phyloP scores from a whole-genome alignment of 2,329 filamentous ascomycete species.

The Microthyrium microscopicum region DNA sequence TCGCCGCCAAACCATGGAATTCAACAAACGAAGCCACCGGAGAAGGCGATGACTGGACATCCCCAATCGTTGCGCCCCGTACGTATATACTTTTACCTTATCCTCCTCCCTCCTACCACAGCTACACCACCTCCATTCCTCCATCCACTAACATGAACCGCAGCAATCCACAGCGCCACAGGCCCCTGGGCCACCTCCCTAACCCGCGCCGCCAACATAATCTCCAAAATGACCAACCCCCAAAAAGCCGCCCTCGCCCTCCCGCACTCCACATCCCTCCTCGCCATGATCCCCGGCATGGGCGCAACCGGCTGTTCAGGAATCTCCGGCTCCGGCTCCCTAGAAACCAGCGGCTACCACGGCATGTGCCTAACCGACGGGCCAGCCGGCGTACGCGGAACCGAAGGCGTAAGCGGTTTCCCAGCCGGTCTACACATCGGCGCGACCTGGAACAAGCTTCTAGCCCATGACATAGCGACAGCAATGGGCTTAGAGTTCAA shows the following conservation, averaged over 20 bases:
- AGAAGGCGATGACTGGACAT: no score
- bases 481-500: constrained; percentile 7
- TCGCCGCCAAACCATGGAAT: no score
- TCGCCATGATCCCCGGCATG: background rate
- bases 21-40: no score
- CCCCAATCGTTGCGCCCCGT: no score
- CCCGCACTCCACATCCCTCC: no score
- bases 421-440: constrained; percentile 6
- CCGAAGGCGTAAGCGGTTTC: constrained; percentile 4
- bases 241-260: constrained; percentile 7
- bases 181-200: constrained; percentile 7
- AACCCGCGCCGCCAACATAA: constrained; percentile 1
- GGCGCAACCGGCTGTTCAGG: background rate
- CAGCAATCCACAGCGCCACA: no score
- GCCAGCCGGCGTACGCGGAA: constrained; percentile 2
- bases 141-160: no score
- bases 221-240: constrained; percentile 5
- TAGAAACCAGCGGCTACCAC: constrained; percentile 1
- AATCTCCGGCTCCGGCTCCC: background rate
- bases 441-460: constrained; percentile 6
- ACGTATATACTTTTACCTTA: no score
- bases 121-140: no score
- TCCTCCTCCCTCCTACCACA: no score
- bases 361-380: constrained; percentile 6
- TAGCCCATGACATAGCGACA: constrained; percentile 1